phyloP scores from a whole-genome alignment of 345 rosid species.

The Sonneratia alba region DNA sequence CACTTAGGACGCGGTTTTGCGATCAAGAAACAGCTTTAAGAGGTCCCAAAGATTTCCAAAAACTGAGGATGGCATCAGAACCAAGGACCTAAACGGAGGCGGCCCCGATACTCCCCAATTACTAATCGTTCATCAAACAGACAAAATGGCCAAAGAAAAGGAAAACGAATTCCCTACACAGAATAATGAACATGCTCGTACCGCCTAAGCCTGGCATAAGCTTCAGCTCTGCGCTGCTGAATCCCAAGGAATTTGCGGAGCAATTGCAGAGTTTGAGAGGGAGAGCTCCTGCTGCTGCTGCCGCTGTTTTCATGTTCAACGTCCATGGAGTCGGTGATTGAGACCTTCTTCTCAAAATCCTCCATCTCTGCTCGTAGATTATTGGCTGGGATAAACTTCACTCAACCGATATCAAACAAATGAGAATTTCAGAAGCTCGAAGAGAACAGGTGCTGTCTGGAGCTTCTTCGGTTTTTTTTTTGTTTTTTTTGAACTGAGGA shows the following conservation, averaged over 20 bases:
- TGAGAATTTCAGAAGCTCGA: neutral
- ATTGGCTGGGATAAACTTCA: neutral
- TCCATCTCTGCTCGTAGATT: conserved; percentile 22
- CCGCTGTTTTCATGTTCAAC: conserved; percentile 9
- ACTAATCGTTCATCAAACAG: neutral
- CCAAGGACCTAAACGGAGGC: neutral
- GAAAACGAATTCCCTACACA: neutral
- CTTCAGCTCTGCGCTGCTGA: conserved; percentile 85
- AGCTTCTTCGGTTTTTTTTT: too few species aligned
- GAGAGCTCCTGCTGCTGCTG: neutral
- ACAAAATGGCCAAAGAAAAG: neutral
- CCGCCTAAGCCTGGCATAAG: conserved; percentile 75
- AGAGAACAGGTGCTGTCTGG: neutral
- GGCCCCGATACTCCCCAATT: neutral
- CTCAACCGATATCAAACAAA: neutral
- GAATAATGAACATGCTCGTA: conserved; percentile 10
- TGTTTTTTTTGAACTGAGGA: too few species aligned
- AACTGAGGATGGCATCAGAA: neutral
- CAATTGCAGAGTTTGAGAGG: conserved; percentile 29
- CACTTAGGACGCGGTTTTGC: neutral
- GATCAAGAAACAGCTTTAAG: neutral
- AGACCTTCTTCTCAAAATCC: conserved; percentile 65
- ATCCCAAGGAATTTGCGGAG: conserved; percentile 57
- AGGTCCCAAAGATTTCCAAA: neutral
- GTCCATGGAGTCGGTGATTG: conserved; percentile 37